Conservation (phyloP, 129 eudicot species). For the Flaveria brownii region DNA sequence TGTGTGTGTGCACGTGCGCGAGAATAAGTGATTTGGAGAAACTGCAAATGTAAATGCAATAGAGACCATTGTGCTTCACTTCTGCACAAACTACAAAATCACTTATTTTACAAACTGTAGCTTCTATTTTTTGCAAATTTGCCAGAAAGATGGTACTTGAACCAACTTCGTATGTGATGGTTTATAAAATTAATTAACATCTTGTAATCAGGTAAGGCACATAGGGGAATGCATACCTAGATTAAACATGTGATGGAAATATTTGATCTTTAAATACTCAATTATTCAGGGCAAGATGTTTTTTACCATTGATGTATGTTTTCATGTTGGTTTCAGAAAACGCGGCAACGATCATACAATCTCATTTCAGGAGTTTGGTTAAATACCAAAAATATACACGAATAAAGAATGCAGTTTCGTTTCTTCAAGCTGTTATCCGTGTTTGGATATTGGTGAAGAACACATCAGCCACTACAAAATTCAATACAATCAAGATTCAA, state of each 20-base stretch:
- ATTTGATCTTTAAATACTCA: constrained; percentile 7
- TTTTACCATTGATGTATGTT: constrained; percentile 5
- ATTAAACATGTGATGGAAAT: neutral
- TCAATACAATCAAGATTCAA: constrained; percentile 27
- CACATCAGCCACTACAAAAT: constrained; percentile 9
- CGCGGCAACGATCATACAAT: constrained; percentile 69
- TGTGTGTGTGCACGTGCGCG: neutral
- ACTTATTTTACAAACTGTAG: neutral
- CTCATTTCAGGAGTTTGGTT: constrained; percentile 50
- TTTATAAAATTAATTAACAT: neutral
- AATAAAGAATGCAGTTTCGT: constrained; percentile 44
- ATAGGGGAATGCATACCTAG: neutral
- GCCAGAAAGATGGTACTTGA: neutral
- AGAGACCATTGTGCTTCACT: neutral
- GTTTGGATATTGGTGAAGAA: constrained; percentile 54
- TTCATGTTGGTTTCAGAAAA: constrained; percentile 48
- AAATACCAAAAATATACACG: constrained; percentile 39
- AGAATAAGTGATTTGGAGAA: neutral
- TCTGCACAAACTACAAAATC: constrained; percentile 2
- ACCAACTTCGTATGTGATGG: neutral
- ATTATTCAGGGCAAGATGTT: constrained; percentile 1
- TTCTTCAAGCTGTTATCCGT: constrained; percentile 45
- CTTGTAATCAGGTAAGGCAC: neutral
- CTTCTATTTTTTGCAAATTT: neutral
- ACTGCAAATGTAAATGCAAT: constrained; percentile 4